phyloP scores from a whole-genome alignment of 768 basidiomycete species.

The Fibroporia radiculosa region DNA sequence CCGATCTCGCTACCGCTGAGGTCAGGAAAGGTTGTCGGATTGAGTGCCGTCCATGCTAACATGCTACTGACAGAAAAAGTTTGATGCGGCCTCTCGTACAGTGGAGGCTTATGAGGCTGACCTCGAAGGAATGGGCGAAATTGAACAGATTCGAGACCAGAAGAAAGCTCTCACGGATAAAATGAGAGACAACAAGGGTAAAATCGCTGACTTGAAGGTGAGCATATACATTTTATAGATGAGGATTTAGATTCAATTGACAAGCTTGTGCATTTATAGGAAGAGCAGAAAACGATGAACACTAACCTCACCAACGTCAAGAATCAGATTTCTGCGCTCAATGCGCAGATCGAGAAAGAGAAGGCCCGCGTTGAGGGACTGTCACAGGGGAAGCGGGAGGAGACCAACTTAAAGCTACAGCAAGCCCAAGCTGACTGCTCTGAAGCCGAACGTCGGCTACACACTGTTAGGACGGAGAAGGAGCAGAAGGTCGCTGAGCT shows the following conservation, averaged over 20 bases:
- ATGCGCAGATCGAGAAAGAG: constrained; percentile 46
- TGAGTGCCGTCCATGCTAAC: not conserved
- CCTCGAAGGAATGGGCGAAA: constrained; percentile 34
- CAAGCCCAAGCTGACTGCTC: constrained; percentile 33
- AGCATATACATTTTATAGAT: constrained; percentile 15
- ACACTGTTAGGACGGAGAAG: constrained; percentile 2
- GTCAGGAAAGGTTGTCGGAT: constrained; percentile 15
- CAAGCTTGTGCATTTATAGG: too few species aligned
- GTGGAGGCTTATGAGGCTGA: constrained; percentile 34
- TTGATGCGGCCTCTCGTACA: constrained; percentile 26
- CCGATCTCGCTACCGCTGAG: constrained; percentile 31
- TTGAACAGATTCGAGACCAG: constrained; percentile 32
- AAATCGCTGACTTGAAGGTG: constrained; percentile 39
- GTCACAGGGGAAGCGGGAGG: constrained; percentile 56
- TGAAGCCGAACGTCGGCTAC: constrained; percentile 27
- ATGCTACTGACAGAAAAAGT: constrained; percentile 21
- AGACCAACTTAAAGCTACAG: constrained; percentile 43
- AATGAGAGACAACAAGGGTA: constrained; percentile 38
- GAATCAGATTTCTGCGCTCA: constrained; percentile 26
- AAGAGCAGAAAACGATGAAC: constrained; percentile 45
- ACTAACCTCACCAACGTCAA: constrained; percentile 27
- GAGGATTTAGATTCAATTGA: too few species aligned
- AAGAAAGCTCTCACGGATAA: constrained; percentile 29
- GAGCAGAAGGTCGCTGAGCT: constrained; percentile 1
- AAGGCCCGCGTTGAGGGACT: constrained; percentile 43